A percentile compares a stretch with the other conserved stretches of the same genome.
phyloP scores from a whole-genome alignment of 768 basidiomycete species.

The Podaxis sp. region DNA sequence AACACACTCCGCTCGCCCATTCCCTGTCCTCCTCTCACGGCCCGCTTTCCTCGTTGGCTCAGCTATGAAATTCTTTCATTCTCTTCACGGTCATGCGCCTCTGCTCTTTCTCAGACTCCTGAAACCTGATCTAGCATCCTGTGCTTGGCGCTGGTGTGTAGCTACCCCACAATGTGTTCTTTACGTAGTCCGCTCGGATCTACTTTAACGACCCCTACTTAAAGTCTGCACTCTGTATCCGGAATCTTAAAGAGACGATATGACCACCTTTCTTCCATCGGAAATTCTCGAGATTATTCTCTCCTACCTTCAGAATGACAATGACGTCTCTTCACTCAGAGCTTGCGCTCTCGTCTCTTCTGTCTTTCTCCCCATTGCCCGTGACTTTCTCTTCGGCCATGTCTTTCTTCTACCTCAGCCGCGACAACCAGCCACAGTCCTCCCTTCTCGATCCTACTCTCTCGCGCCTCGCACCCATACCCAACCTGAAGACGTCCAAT shows the following conservation, averaged over 20 bases:
- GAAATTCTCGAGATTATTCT: conserved; percentile 6
- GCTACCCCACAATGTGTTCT: background rate
- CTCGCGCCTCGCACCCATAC: background rate
- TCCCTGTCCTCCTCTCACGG: conserved; percentile 1
- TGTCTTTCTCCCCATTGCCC: conserved; percentile 1
- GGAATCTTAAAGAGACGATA: background rate
- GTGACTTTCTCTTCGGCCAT: conserved; percentile 5
- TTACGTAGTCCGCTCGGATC: background rate
- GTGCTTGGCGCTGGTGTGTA: background rate
- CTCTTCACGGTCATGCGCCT: background rate
- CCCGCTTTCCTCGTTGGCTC: background rate
- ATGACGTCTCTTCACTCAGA: background rate
- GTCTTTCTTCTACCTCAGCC: conserved; percentile 7
- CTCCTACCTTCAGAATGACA: background rate
- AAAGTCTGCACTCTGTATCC: background rate
- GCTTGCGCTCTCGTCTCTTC: conserved; percentile 10
- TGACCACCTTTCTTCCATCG: background rate
- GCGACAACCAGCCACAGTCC: background rate
- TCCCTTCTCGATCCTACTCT: background rate
- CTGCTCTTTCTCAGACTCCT: background rate
- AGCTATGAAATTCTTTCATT: background rate
- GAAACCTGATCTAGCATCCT: background rate
- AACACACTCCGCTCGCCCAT: conserved; percentile 14
- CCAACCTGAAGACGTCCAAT: background rate
- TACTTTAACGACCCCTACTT: background rate